These are phyloP conservation scores for Solanum aculeatissimum DNA, from an alignment of 305 asterid species.

Conservation along the genomic window DNA sequence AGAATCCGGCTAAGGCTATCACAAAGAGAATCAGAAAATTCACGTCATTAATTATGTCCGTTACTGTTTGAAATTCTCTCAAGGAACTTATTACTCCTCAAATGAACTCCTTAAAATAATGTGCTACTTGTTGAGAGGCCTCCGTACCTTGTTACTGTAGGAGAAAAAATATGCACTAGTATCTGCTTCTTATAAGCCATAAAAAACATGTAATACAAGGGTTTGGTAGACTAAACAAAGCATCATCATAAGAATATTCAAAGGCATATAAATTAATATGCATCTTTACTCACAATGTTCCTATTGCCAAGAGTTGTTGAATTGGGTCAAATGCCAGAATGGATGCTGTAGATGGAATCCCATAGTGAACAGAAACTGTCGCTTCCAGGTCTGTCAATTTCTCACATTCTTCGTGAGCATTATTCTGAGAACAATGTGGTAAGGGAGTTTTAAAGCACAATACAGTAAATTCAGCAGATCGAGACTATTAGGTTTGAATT, in stretches of 20 bases:
- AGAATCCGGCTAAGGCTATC: not conserved
- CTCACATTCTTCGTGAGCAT: conserved; percentile 24
- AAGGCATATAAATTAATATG: not conserved
- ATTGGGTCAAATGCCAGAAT: conserved; percentile 71
- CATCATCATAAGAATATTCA: not conserved
- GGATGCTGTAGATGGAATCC: conserved; percentile 91
- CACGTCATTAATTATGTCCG: not conserved
- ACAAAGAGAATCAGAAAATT: not conserved
- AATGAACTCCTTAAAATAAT: not conserved
- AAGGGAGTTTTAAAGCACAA: not conserved
- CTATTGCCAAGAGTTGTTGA: conserved; percentile 83
- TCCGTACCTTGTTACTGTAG: not conserved
- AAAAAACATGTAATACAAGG: not conserved
- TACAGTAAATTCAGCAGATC: not conserved
- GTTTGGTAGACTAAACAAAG: not conserved
- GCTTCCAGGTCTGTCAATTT: conserved; percentile 38
- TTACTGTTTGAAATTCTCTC: not conserved
- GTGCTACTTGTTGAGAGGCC: not conserved
- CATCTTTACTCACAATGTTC: conserved; percentile 64
- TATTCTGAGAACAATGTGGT: conserved; percentile 17
- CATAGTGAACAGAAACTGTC: conserved; percentile 67
- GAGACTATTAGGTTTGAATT: not conserved
- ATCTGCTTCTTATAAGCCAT: not conserved
- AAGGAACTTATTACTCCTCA: not conserved
- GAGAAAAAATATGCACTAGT: not conserved